phyloP scores from a whole-genome alignment of 164 flowering plant genomes.

The Berberis thunbergii region DNA sequence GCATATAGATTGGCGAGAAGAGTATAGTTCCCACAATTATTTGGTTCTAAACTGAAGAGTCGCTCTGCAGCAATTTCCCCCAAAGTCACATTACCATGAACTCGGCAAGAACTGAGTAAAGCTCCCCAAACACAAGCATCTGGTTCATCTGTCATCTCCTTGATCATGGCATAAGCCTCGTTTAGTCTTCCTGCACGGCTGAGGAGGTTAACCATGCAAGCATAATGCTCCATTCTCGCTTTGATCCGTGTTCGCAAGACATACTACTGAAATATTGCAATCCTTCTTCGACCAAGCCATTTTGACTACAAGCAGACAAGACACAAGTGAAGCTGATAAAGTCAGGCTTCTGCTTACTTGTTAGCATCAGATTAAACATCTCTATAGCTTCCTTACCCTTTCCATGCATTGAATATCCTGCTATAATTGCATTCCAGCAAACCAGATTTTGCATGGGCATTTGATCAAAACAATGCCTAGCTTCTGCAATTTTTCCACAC shows the following conservation, averaged over 20 bases:
- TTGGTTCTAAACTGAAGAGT: constrained; percentile 59
- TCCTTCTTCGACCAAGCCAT: constrained; percentile 56
- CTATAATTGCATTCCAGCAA: constrained; percentile 64
- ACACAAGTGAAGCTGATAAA: constrained; percentile 52
- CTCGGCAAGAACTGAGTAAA: constrained; percentile 63
- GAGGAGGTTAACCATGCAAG: constrained; percentile 67
- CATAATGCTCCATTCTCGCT: constrained; percentile 62
- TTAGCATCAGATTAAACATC: constrained; percentile 43
- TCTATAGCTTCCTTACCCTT: constrained; percentile 47
- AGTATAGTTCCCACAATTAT: constrained; percentile 67
- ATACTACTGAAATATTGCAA: constrained; percentile 42
- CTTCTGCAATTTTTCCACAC: constrained; percentile 50
- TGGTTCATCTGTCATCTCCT: constrained; percentile 52
- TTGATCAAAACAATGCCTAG: constrained; percentile 42
- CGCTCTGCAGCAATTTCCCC: constrained; percentile 56
- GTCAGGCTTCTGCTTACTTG: constrained; percentile 46
- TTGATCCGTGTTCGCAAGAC: constrained; percentile 42
- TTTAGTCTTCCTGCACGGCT: constrained; percentile 62
- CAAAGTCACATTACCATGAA: constrained; percentile 45
- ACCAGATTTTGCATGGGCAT: constrained; percentile 47
- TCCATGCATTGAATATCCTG: constrained; percentile 82
- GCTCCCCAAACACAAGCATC: constrained; percentile 90
- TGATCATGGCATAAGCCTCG: constrained; percentile 60
- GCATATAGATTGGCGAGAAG: constrained; percentile 76
- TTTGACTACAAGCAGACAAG: constrained; percentile 64